These are phyloP conservation scores for Fusarium staphyleae DNA, from an alignment of 2,329 filamentous ascomycete genomes.

Conservation along the genomic window DNA sequence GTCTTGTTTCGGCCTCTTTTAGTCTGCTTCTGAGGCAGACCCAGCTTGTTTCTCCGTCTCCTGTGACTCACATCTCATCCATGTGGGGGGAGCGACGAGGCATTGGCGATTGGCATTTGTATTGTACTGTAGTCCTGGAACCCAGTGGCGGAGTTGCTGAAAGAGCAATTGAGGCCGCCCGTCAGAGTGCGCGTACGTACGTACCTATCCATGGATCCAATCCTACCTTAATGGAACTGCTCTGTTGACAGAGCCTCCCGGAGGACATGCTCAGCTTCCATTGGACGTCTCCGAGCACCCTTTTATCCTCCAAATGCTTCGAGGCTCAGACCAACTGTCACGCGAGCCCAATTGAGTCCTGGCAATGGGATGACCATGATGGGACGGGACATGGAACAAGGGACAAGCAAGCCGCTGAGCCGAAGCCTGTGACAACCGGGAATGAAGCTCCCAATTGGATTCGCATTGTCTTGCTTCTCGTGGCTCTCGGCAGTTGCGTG, in stretches of 20 bases:
- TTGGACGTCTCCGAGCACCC: slow-evolving; percentile 4
- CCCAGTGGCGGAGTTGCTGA: no score
- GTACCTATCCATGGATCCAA: no score
- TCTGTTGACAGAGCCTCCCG: slow-evolving; percentile 8
- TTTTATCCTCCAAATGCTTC: slow-evolving; percentile 3
- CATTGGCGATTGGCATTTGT: slow-evolving; percentile 1
- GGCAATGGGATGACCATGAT: no score
- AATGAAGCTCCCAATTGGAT: no score
- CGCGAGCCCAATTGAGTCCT: no score
- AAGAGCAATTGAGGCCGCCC: slow-evolving; percentile 19
- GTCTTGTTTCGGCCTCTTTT: slow-evolving; percentile 37
- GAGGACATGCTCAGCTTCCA: slow-evolving; percentile 1
- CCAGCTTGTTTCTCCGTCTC: slow-evolving; percentile 35
- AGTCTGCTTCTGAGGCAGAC: slow-evolving; percentile 29
- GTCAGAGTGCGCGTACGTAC: no score
- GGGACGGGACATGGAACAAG: no score
- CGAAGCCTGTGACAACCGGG: no score
- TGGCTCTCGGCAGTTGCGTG: no score
- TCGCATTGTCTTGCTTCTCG: no score
- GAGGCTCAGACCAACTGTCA: slow-evolving; percentile 4
- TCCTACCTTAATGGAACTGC: no score
- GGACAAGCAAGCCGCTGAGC: no score
- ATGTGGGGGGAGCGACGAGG: slow-evolving; percentile 29
- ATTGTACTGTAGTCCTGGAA: not conserved
- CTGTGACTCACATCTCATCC: slow-evolving; percentile 40